phyloP scores from a whole-genome alignment of 495 filamentous ascomycete species.

The Lophium mytilinum region DNA sequence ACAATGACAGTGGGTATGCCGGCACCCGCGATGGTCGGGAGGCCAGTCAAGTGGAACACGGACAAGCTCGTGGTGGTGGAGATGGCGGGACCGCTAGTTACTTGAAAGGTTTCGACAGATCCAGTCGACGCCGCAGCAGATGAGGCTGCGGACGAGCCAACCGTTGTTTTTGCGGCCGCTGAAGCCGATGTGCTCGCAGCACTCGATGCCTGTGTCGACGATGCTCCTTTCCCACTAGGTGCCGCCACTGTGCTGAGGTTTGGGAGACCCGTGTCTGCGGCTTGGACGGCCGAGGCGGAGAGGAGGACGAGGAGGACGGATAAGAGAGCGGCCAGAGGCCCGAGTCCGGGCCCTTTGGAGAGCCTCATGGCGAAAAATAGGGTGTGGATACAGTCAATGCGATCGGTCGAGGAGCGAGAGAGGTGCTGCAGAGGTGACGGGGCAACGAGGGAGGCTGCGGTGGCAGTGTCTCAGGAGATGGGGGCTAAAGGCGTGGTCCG shows the following conservation, averaged over 20 bases:
- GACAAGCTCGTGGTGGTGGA: slow-evolving; percentile 21
- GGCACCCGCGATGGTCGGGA: slow-evolving; percentile 44
- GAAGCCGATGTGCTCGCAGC: background rate
- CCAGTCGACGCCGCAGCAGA: background rate
- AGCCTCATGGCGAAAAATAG: slow-evolving; percentile 19
- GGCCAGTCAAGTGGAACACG: slow-evolving; percentile 25
- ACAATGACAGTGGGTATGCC: slow-evolving; percentile 55
- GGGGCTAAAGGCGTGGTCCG: slow-evolving; percentile 10
- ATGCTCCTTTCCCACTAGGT: slow-evolving; percentile 2
- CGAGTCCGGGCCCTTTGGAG: slow-evolving; percentile 19
- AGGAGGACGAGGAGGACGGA: slow-evolving; percentile 19
- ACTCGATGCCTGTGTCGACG: background rate
- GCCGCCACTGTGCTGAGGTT: slow-evolving; percentile 14
- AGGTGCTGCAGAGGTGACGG: slow-evolving; percentile 3
- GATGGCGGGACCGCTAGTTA: slow-evolving; percentile 7
- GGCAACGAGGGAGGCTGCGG: slow-evolving; percentile 12
- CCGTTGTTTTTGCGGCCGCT: background rate
- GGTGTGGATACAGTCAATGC: background rate
- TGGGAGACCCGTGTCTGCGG: slow-evolving; percentile 6
- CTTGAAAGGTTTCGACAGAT: background rate
- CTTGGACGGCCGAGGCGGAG: slow-evolving; percentile 11
- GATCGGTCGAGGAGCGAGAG: background rate
- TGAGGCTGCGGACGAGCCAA: background rate
- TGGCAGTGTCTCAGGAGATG: slow-evolving; percentile 11
- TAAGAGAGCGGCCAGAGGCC: slow-evolving; percentile 19